Conservation (phyloP, 2,329 filamentous ascomycete species). For the Colletotrichum lindemuthianum region DNA sequence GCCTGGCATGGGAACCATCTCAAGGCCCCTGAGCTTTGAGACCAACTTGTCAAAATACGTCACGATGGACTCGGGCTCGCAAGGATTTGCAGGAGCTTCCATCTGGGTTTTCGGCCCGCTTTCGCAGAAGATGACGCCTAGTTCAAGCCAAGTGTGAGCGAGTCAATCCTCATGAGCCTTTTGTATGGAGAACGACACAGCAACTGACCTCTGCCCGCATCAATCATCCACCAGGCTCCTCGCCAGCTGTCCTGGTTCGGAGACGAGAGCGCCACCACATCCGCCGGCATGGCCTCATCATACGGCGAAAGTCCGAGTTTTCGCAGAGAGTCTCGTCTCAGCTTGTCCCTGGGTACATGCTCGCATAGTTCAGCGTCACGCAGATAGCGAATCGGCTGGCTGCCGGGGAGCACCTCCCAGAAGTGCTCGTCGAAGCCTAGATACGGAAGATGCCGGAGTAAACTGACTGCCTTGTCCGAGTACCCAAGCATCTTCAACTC, state of each 20-base stretch:
- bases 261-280: too few relatives aligned
- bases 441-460: constrained; percentile 23
- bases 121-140: not conserved
- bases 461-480: constrained; percentile 14
- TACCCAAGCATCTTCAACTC: not conserved
- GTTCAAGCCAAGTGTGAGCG: too few relatives aligned
- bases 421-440: constrained; percentile 14
- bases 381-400: constrained; percentile 14
- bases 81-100: not conserved
- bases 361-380: constrained; percentile 6
- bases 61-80: constrained; percentile 3
- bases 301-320: constrained; percentile 12
- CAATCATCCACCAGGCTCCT: too few relatives aligned
- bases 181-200: too few relatives aligned
- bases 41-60: not conserved
- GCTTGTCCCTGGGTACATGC: not conserved
- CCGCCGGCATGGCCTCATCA: not conserved
- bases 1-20: constrained; percentile 12
- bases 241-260: too few relatives aligned
- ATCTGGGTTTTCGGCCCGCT: not conserved
- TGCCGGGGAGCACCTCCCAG: constrained; percentile 14
- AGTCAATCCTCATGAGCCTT: too few relatives aligned
- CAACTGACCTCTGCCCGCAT: too few relatives aligned
- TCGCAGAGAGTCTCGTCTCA: not conserved
- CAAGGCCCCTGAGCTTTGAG: constrained; percentile 5